Evolutionary conservation across 1,139 yeast genomes (phyloP), one percentile per base, ranked within the genome.

Genomic region (Diutina mesorugosa): DNA sequence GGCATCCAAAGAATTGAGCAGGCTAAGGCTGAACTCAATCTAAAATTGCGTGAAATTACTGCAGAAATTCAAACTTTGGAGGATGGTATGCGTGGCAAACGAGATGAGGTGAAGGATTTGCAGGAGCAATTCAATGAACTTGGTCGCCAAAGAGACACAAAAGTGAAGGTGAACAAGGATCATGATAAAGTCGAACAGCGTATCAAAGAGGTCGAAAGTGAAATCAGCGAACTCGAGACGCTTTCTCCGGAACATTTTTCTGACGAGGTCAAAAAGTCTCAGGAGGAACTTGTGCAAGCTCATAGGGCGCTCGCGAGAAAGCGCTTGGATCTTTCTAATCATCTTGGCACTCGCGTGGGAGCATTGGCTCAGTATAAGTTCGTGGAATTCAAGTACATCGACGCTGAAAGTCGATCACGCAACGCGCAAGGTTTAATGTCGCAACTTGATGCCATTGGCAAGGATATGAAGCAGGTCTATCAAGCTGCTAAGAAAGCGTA

Each of bases 401-500:
- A 50, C 10, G n/a, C 29, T 16, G 18, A 12, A 7, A n/a, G 28
- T 8, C 41, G 53, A 10, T n/a, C 32, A 5, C 16, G 28, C 9
- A 50, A 50, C 0, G 67, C 74, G 7, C 63, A 68, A 38, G 59
- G 61, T 0, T 62, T 82, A 52, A 64, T 72, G 21, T 60, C 61
- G n/a, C 73, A 73, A 18, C 65, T 80, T 16, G 73, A 71, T 14
- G 65, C 57, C 60, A 73, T 67, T 57, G 67, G 67, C 56, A 64
- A 59, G 55, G 66, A 61, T 46, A 71, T 66, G 58, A 69, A 64
- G 56, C 64, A 65, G 6, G 72, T 69, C 6, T 78, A 75, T 60
- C 68, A 69, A 6, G 66, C 65, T 16, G 80, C 82, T 8, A 74
- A 78, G 57, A 62, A 65, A 28, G 69, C 69, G 51, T 76, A 78